A percentile compares a stretch with the other conserved stretches of the same genome.
Conservation (phyloP, 2,329 filamentous ascomycete genomes). For the Pseudogymnoascus sp. region DNA sequence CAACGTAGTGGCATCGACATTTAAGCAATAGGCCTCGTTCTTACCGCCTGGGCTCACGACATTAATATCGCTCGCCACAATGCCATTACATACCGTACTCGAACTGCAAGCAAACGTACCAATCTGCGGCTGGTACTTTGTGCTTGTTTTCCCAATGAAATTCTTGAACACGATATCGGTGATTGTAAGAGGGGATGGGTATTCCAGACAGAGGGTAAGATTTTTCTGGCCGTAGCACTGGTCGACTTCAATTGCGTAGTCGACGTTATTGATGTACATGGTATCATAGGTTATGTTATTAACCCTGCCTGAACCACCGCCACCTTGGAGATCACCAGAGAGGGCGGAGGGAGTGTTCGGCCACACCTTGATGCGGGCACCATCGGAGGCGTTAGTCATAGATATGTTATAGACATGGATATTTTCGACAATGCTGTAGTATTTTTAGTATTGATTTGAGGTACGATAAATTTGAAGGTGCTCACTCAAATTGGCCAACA, state of each 20-base stretch:
- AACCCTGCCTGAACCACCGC: constrained; percentile 54
- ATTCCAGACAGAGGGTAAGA: constrained; percentile 50
- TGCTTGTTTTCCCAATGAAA: constrained; percentile 45
- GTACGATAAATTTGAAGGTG: neutral
- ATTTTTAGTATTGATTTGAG: neutral
- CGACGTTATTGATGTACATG: constrained; percentile 52
- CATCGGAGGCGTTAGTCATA: constrained; percentile 44
- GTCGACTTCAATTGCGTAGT: constrained; percentile 56
- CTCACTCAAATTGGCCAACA: constrained; percentile 19
- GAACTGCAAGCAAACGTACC: constrained; percentile 41
- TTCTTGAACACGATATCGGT: constrained; percentile 47
- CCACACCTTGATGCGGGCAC: constrained; percentile 62
- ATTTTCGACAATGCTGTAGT: constrained; percentile 50
- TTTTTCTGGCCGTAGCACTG: constrained; percentile 59
- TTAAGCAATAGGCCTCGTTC: constrained; percentile 36
- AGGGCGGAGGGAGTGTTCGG: constrained; percentile 42
- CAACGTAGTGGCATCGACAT: constrained; percentile 31
- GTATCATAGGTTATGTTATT: constrained; percentile 59
- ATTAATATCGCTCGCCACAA: constrained; percentile 37
- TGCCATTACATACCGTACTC: constrained; percentile 39
- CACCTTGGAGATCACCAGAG: constrained; percentile 34
- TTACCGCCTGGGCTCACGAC: constrained; percentile 40
- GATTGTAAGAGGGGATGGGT: constrained; percentile 47
- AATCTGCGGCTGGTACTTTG: constrained; percentile 35
- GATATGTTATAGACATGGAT: constrained; percentile 42